phyloP scores from a whole-genome alignment of 164 flowering plant species.

The Piper betle region DNA sequence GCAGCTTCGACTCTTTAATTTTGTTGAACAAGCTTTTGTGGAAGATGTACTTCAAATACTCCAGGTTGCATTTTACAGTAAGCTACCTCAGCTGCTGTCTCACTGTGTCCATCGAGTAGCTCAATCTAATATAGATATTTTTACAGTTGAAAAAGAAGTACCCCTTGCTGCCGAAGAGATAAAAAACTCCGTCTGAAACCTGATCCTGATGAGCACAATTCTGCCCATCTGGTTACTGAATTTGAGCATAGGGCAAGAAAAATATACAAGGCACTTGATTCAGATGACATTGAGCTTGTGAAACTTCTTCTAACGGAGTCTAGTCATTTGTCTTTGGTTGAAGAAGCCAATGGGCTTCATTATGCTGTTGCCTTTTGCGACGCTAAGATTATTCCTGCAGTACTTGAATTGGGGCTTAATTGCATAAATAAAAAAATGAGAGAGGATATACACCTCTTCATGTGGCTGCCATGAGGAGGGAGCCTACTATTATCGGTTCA shows the following conservation, averaged over 20 bases:
- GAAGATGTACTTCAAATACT: slow-evolving; percentile 62
- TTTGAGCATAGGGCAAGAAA: slow-evolving; percentile 39
- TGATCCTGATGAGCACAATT: slow-evolving; percentile 11
- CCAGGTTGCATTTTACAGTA: slow-evolving; percentile 43
- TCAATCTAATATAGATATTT: slow-evolving; percentile 42
- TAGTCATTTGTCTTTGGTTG: slow-evolving; percentile 32
- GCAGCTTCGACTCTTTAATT: slow-evolving; percentile 54
- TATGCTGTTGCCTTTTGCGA: slow-evolving; percentile 70
- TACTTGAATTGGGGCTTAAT: slow-evolving; percentile 36
- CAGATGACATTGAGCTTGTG: slow-evolving; percentile 72
- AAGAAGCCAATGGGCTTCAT: slow-evolving; percentile 59
- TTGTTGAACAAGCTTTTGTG: slow-evolving; percentile 44
- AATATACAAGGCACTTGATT: slow-evolving; percentile 56
- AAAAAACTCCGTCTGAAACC: slow-evolving; percentile 19
- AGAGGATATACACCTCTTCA: slow-evolving; percentile 63
- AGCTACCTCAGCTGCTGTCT: slow-evolving; percentile 27
- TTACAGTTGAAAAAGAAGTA: slow-evolving; percentile 41
- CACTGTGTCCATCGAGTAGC: slow-evolving; percentile 46
- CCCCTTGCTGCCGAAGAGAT: slow-evolving; percentile 32
- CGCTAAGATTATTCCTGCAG: slow-evolving; percentile 42
- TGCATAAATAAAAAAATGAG: slow-evolving; percentile 37
- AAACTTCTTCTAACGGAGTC: slow-evolving; percentile 47
- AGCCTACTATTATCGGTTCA: slow-evolving; percentile 45
- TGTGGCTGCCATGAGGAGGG: slow-evolving; percentile 63
- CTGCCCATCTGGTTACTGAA: slow-evolving; percentile 15